Conservation (phyloP, 2,329 filamentous ascomycete species). For the Alternaria sp. region DNA sequence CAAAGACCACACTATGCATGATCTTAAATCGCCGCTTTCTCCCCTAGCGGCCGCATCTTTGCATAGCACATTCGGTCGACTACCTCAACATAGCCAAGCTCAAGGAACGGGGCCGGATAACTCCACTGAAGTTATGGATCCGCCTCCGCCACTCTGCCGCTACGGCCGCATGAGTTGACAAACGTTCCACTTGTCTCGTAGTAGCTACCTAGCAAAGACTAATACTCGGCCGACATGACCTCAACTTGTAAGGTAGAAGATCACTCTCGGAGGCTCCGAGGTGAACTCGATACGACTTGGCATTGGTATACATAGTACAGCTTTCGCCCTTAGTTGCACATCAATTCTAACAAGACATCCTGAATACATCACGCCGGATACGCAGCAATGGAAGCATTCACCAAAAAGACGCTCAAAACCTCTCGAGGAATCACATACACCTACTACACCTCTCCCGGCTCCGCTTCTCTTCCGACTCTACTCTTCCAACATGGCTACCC, state of each 20-base stretch:
- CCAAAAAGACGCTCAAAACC: constrained; percentile 39
- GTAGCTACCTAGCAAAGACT: constrained; percentile 1
- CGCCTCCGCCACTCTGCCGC: not conserved
- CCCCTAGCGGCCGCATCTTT: not conserved
- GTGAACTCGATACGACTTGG: not conserved
- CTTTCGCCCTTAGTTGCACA: not conserved
- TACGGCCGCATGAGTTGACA: not conserved
- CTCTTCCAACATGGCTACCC: constrained; percentile 62
- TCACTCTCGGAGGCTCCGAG: not conserved
- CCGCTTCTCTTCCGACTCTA: constrained; percentile 34
- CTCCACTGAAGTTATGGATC: not conserved
- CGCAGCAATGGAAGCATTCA: constrained; percentile 37
- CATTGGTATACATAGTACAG: not conserved
- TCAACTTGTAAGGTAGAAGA: not conserved
- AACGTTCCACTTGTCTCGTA: not conserved
- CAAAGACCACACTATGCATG: not conserved
- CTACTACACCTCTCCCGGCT: constrained; percentile 35
- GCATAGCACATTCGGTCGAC: constrained; percentile 1
- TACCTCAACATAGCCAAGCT: constrained; percentile 2
- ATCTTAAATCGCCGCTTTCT: not conserved
- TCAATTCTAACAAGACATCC: not conserved
- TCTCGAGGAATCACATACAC: constrained; percentile 40
- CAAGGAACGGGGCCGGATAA: not conserved
- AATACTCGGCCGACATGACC: not conserved
- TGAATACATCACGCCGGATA: not conserved